A percentile compares a stretch with the other conserved stretches of the same genome.
phyloP scores from a whole-genome alignment of 257 asterid genomes.

The Osmanthus fragrans region DNA sequence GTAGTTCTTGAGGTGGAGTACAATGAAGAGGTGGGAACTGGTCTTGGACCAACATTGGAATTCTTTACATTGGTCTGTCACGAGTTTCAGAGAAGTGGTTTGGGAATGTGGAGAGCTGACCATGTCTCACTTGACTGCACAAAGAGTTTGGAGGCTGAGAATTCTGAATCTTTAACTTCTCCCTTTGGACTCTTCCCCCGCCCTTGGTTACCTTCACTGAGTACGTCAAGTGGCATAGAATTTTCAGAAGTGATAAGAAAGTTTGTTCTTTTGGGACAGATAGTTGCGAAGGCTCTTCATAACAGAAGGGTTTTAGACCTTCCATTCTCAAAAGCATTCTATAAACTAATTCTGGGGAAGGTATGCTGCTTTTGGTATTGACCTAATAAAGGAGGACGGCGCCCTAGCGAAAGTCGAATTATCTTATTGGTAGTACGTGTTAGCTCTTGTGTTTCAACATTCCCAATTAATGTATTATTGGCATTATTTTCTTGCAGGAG shows the following conservation, averaged over 20 bases:
- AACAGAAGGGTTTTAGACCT: slow-evolving; percentile 89
- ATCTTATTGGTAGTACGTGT: no score
- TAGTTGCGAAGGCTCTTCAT: slow-evolving; percentile 87
- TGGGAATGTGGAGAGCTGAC: slow-evolving; percentile 93
- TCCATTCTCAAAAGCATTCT: slow-evolving; percentile 71
- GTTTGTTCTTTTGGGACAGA: slow-evolving; percentile 74
- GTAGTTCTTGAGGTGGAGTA: slow-evolving; percentile 84
- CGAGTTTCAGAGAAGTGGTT: slow-evolving; percentile 79
- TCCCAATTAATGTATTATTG: slow-evolving; percentile 14
- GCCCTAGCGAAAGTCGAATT: no score
- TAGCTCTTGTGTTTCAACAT: neutral
- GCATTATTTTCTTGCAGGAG: slow-evolving; percentile 43
- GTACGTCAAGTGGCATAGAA: slow-evolving; percentile 32
- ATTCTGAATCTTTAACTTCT: slow-evolving; percentile 43
- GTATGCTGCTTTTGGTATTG: slow-evolving; percentile 33
- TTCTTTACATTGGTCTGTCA: slow-evolving; percentile 81
- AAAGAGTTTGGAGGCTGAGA: slow-evolving; percentile 33
- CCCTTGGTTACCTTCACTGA: slow-evolving; percentile 66
- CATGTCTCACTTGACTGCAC: slow-evolving; percentile 24
- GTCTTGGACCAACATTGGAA: slow-evolving; percentile 95
- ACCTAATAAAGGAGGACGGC: neutral
- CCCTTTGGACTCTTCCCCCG: slow-evolving; percentile 87
- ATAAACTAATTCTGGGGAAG: slow-evolving; percentile 81
- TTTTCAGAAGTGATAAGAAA: slow-evolving; percentile 59
- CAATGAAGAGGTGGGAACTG: slow-evolving; percentile 93